A percentile compares a stretch with the other conserved stretches of the same genome.
Conservation (phyloP, 495 filamentous ascomycete species). For the Cudoniella acicularis region DNA sequence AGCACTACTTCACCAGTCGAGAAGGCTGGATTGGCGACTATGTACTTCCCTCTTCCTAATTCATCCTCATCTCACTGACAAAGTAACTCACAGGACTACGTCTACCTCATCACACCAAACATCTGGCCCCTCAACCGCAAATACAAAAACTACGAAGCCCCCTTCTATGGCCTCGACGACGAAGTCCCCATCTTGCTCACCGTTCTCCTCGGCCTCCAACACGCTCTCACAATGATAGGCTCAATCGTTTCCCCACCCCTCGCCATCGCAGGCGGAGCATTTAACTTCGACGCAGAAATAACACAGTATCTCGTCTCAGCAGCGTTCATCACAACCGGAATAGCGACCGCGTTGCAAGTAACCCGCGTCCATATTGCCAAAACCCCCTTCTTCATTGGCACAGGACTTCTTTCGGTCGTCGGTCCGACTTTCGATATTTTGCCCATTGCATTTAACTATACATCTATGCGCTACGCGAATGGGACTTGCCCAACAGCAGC, state of each 20-base stretch:
- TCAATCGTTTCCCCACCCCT: slow-evolving; percentile 37
- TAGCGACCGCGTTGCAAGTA: slow-evolving; percentile 37
- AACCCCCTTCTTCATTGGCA: slow-evolving; percentile 37
- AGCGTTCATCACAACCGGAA: slow-evolving; percentile 37
- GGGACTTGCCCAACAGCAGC: slow-evolving; percentile 27
- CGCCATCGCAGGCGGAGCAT: slow-evolving; percentile 34
- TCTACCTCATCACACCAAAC: slow-evolving; percentile 39
- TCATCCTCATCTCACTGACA: not conserved
- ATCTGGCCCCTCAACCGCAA: slow-evolving; percentile 35
- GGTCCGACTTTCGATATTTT: slow-evolving; percentile 38
- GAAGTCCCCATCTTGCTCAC: slow-evolving; percentile 33
- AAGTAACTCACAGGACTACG: slow-evolving; percentile 28
- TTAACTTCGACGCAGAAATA: slow-evolving; percentile 29
- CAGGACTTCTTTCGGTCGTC: slow-evolving; percentile 35
- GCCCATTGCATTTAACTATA: slow-evolving; percentile 36
- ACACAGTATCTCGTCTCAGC: slow-evolving; percentile 36
- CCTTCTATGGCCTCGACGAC: slow-evolving; percentile 39
- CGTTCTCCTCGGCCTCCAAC: slow-evolving; percentile 34
- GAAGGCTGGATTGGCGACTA: slow-evolving; percentile 36
- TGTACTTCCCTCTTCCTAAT: slow-evolving; percentile 26
- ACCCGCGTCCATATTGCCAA: slow-evolving; percentile 33
- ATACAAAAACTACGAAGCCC: slow-evolving; percentile 35
- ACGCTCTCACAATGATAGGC: slow-evolving; percentile 32
- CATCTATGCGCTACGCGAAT: slow-evolving; percentile 30
- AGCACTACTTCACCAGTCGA: slow-evolving; percentile 31